Conservation (phyloP, 78 protist genomes). For the Tieghemostelium lacteum region DNA sequence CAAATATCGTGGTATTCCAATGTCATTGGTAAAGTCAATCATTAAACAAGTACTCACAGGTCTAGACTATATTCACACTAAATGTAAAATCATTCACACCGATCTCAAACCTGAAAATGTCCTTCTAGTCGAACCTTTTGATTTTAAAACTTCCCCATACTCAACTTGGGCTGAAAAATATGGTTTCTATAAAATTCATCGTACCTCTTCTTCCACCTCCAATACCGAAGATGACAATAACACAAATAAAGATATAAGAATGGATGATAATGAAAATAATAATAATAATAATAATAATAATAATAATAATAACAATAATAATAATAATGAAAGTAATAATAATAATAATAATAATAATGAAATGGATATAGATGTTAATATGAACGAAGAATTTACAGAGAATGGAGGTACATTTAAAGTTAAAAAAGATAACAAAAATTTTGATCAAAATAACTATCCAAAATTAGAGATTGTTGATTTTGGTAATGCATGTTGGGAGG, state of each 20-base stretch:
- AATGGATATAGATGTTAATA: neutral
- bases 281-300: neutral
- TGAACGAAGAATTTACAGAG: neutral
- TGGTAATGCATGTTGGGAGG: constrained; percentile 99
- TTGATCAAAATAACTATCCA: constrained; percentile 40
- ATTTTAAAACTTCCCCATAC: neutral
- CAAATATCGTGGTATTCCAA: constrained; percentile 93
- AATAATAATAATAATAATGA: neutral
- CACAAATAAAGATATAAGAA: neutral
- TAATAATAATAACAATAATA: neutral
- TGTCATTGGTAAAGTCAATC: constrained; percentile 83
- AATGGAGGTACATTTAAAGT: constrained; percentile 1
- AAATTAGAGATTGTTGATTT: constrained; percentile 91
- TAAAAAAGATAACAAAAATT: neutral
- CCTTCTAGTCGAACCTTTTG: constrained; percentile 53
- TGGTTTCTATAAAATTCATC: constrained; percentile 24
- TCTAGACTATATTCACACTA: constrained; percentile 91
- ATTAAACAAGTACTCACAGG: constrained; percentile 85
- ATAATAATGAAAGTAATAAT: neutral
- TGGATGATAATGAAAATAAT: neutral
- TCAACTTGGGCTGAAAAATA: constrained; percentile 60
- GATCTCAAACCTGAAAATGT: constrained; percentile 99
- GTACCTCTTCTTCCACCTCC: neutral
- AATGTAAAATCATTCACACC: constrained; percentile 95
- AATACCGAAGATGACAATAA: neutral